These are phyloP conservation scores for Heterobasidion parviporum DNA, from an alignment of 1,284 basidiomycete species.

Conservation along the genomic window DNA sequence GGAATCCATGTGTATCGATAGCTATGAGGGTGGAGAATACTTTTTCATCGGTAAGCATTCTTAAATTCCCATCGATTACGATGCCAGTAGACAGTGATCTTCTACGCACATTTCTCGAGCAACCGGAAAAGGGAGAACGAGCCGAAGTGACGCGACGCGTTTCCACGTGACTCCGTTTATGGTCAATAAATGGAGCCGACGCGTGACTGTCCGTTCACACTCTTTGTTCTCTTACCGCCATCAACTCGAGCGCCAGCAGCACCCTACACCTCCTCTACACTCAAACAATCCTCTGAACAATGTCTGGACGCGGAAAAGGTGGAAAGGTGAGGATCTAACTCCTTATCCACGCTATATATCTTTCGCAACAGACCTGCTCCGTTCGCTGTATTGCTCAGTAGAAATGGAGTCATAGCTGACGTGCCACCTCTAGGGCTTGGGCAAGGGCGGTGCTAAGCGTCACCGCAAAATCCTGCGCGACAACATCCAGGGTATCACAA, in stretches of 20 bases:
- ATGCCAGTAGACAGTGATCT: background rate
- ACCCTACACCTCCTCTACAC: background rate
- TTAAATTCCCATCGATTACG: no score
- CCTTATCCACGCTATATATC: background rate
- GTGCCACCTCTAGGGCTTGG: conserved; percentile 34
- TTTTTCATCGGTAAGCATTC: no score
- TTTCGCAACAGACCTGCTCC: background rate
- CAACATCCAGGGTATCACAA: conserved; percentile 68
- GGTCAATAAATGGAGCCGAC: conserved; percentile 10
- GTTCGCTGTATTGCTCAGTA: background rate
- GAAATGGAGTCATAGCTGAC: conserved; percentile 1
- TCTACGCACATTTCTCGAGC: background rate
- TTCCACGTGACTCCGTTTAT: conserved; percentile 12
- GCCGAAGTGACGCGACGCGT: background rate
- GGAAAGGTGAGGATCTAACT: conserved; percentile 24
- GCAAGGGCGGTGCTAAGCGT: conserved; percentile 69
- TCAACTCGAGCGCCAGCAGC: conserved; percentile 3
- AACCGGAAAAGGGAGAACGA: background rate
- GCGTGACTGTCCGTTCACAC: background rate
- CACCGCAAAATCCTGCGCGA: conserved; percentile 69
- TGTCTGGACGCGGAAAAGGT: conserved; percentile 38
- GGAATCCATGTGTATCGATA: background rate
- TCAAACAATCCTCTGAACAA: conserved; percentile 3
- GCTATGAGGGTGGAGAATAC: background rate
- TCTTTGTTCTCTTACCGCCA: conserved; percentile 12